Evolutionary conservation across 805 yeast species (phyloP).

Genomic region (Yarrowia hollandica): DNA sequence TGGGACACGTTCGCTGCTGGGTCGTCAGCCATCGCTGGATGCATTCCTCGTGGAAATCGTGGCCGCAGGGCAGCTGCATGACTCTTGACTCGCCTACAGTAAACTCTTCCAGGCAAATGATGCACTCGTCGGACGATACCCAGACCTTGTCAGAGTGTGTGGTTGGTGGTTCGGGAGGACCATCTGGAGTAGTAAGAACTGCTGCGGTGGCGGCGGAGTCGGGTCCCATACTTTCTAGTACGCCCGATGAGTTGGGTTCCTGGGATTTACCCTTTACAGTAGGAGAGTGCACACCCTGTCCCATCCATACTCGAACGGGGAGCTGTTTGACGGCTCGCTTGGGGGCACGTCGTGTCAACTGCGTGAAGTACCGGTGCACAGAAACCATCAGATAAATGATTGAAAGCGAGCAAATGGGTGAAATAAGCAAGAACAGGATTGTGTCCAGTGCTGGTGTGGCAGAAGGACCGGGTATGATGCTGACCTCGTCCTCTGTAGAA

Average conservation of each 20-base stretch:
- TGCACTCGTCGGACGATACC: conserved; percentile 55
- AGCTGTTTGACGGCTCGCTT: conserved; percentile 42
- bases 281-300: conserved; percentile 2
- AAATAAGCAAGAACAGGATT: conserved; percentile 43
- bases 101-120: conserved; percentile 59
- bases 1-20: conserved; percentile 57
- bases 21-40: conserved; percentile 60
- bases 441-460: conserved; percentile 43
- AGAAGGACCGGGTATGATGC: conserved; percentile 33
- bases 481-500: conserved; percentile 31
- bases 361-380: conserved; percentile 42
- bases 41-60: conserved; percentile 60
- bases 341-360: conserved; percentile 44
- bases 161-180: background rate
- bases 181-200: background rate
- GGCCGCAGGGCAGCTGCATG: conserved; percentile 58
- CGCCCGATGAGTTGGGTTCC: background rate
- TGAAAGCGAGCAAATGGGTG: conserved; percentile 45
- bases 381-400: conserved; percentile 42
- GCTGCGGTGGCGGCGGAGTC: too few relatives aligned
- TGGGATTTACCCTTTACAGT: background rate
- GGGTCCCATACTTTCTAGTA: background rate
- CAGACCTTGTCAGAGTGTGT: conserved; percentile 39
- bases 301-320: conserved; percentile 43
- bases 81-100: conserved; percentile 50